Evolutionary conservation across 2,329 filamentous ascomycete species (phyloP).

Genomic region (Chaetomium sp.): DNA sequence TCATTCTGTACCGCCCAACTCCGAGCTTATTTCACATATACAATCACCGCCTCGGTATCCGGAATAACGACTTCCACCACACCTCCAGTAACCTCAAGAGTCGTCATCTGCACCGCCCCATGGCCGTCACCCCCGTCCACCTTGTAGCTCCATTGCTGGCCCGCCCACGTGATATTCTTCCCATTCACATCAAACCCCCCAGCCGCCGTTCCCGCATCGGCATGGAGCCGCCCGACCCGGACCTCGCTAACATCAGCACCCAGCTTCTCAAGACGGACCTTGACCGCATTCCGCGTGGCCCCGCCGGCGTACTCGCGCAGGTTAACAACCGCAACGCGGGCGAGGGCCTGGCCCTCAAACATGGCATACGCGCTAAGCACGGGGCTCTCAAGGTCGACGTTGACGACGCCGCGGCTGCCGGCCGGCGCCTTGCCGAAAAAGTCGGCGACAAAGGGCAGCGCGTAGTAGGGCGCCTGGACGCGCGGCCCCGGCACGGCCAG

Average conservation of each 20-base stretch:
- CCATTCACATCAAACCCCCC: background rate
- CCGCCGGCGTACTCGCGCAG: background rate
- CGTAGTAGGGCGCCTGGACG: background rate
- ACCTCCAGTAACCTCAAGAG: background rate
- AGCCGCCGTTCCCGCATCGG: background rate
- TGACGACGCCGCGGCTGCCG: background rate
- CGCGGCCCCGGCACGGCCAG: background rate
- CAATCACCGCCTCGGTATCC: slow-evolving; percentile 2
- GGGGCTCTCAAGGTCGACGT: background rate
- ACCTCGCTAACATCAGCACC: background rate
- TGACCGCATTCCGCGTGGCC: background rate
- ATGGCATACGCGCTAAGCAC: background rate
- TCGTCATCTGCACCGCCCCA: background rate
- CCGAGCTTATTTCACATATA: slow-evolving; percentile 3
- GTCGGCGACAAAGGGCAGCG: background rate
- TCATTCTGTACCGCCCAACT: no score
- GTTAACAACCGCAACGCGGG: background rate
- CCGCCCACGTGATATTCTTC: slow-evolving; percentile 1
- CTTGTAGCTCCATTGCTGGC: slow-evolving; percentile 1
- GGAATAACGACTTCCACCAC: background rate
- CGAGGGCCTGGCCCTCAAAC: background rate
- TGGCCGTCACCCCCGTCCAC: background rate
- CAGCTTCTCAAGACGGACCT: background rate
- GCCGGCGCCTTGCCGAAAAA: background rate
- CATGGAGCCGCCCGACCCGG: background rate